Percentiles rank a stretch among this genome's conserved stretches.
These are phyloP conservation scores for Podospora sp. DNA, from an alignment of 495 filamentous ascomycete genomes.

Conservation along the genomic window DNA sequence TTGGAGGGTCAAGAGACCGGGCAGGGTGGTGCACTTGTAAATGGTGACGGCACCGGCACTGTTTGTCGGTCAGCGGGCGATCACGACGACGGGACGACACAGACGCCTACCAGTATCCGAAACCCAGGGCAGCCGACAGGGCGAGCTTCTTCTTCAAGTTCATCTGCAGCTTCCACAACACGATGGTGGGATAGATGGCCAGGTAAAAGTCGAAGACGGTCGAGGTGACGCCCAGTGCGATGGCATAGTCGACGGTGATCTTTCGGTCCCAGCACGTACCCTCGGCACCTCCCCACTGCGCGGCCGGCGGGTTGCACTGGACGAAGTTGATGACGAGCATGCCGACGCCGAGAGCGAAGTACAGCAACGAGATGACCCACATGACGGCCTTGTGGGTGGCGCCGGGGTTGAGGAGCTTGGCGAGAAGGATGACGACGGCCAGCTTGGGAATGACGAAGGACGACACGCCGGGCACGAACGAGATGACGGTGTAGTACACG, in stretches of 20 bases:
- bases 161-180: conserved; percentile 48
- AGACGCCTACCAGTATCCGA: conserved; percentile 32
- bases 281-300: conserved; percentile 26
- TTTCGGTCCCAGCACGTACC: conserved; percentile 27
- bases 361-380: conserved; percentile 28
- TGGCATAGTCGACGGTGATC: conserved; percentile 26
- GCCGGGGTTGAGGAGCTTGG: conserved; percentile 27
- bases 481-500: conserved; percentile 28
- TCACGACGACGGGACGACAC: neutral
- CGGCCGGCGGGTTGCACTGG: conserved; percentile 29
- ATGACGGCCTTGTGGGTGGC: conserved; percentile 21
- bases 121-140: conserved; percentile 27
- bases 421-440: conserved; percentile 31
- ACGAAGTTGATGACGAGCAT: conserved; percentile 31
- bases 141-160: conserved; percentile 34
- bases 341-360: conserved; percentile 17
- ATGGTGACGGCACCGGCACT: conserved; percentile 26
- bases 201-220: conserved; percentile 35
- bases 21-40: conserved; percentile 31
- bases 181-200: conserved; percentile 42
- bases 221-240: conserved; percentile 24
- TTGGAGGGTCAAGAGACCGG: conserved; percentile 10
- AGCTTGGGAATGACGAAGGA: conserved; percentile 34
- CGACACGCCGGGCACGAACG: conserved; percentile 31
- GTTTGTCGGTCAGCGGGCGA: neutral